phyloP scores from a whole-genome alignment of 495 filamentous ascomycete genomes.

The Ramalina intermedia region DNA sequence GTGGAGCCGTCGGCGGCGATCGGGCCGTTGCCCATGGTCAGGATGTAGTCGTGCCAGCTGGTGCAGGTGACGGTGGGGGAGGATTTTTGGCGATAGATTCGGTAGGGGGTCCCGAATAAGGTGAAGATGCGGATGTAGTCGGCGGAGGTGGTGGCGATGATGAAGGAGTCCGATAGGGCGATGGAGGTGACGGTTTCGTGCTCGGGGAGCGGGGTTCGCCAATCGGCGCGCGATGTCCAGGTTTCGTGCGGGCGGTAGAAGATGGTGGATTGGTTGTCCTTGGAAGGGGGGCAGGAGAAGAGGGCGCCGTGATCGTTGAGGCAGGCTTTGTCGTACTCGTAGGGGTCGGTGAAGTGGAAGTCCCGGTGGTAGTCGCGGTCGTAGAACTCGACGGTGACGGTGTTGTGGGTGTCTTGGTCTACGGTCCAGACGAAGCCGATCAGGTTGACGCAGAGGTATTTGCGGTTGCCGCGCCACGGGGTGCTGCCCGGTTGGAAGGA shows the following conservation, averaged over 20 bases:
- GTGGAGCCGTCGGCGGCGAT: constrained; percentile 62
- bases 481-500: constrained; percentile 89
- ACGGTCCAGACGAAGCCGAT: constrained; percentile 95
- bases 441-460: constrained; percentile 84
- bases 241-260: constrained; percentile 96
- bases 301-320: constrained; percentile 71
- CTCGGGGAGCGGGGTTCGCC: constrained; percentile 69
- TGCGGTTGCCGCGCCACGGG: constrained; percentile 84
- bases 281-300: constrained; percentile 64
- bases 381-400: constrained; percentile 94
- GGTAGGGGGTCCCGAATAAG: constrained; percentile 76
- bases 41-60: constrained; percentile 83
- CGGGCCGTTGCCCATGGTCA: constrained; percentile 86
- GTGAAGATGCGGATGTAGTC: constrained; percentile 89
- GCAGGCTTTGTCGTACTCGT: constrained; percentile 92
- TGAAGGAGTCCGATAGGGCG: constrained; percentile 81
- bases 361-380: constrained; percentile 81
- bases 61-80: constrained; percentile 80
- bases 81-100: constrained; percentile 82
- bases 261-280: constrained; percentile 57
- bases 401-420: constrained; percentile 86
- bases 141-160: constrained; percentile 69
- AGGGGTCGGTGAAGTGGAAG: constrained; percentile 92
- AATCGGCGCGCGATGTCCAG: constrained; percentile 83
- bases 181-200: constrained; percentile 71